Evolutionary conservation across 2,329 filamentous ascomycete species (phyloP).

Genomic region (Amylocarpus encephaloides): DNA sequence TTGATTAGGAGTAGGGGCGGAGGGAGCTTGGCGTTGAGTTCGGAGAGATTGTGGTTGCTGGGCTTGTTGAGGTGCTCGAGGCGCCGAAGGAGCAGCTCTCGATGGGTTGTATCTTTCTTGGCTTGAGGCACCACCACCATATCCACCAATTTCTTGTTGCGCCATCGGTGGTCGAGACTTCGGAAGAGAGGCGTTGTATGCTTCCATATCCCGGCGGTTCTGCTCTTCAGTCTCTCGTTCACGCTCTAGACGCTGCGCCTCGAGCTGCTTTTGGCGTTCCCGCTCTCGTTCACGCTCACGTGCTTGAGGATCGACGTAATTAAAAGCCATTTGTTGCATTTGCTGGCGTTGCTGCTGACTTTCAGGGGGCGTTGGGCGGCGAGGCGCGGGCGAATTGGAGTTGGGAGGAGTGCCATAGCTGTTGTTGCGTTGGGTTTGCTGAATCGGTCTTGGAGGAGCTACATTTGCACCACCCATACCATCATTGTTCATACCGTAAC

Average conservation of each 20-base stretch:
- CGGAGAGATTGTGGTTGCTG: conserved; percentile 49
- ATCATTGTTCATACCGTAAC: conserved; percentile 41
- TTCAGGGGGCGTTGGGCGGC: conserved; percentile 41
- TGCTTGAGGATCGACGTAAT: conserved; percentile 45
- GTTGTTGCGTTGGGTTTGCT: conserved; percentile 40
- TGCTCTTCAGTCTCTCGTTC: conserved; percentile 56
- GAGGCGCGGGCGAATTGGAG: conserved; percentile 30
- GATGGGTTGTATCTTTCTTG: conserved; percentile 76
- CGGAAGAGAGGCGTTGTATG: conserved; percentile 83
- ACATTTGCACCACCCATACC: conserved; percentile 42
- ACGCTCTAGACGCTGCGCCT: conserved; percentile 45
- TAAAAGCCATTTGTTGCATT: conserved; percentile 50
- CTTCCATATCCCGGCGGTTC: conserved; percentile 70
- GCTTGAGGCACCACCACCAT: conserved; percentile 35
- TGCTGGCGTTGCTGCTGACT: conserved; percentile 46
- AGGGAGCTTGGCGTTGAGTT: conserved; percentile 78
- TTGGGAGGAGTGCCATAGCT: conserved; percentile 32
- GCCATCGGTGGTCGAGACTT: conserved; percentile 74
- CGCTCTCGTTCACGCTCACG: conserved; percentile 48
- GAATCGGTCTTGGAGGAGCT: conserved; percentile 62
- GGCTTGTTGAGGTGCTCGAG: conserved; percentile 48
- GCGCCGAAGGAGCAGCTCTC: conserved; percentile 76
- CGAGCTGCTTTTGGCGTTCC: conserved; percentile 55
- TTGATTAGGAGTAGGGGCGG: conserved; percentile 49
- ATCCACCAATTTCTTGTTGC: conserved; percentile 80